phyloP scores from a whole-genome alignment of 352 stramenopile genomes.

The Thalassiosira hispida region DNA sequence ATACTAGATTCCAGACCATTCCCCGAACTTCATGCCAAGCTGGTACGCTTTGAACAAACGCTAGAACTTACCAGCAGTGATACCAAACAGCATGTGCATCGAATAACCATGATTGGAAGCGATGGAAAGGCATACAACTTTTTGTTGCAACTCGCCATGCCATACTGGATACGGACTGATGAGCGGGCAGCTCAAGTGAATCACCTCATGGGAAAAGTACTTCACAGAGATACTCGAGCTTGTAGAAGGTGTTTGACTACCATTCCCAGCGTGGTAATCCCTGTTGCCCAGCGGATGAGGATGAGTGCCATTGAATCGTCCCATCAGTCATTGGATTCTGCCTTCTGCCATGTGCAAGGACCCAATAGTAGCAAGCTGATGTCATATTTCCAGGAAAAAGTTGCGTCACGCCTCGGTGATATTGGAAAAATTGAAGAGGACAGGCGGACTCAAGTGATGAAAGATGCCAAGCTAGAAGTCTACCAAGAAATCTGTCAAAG shows the following conservation, averaged over 20 bases:
- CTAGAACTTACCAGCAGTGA: constrained; percentile 57
- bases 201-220: constrained; percentile 76
- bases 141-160: constrained; percentile 82
- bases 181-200: constrained; percentile 79
- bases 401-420: constrained; percentile 34
- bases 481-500: constrained; percentile 73
- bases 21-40: constrained; percentile 83
- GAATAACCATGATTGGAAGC: constrained; percentile 83
- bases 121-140: constrained; percentile 83
- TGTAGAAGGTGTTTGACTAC: constrained; percentile 69
- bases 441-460: constrained; percentile 33
- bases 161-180: constrained; percentile 83
- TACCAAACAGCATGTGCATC: constrained; percentile 65
- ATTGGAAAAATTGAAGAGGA: constrained; percentile 32
- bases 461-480: constrained; percentile 60
- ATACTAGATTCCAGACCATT: constrained; percentile 74
- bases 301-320: constrained; percentile 64
- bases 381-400: constrained; percentile 63
- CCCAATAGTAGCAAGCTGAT: constrained; percentile 31
- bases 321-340: constrained; percentile 49
- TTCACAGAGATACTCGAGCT: constrained; percentile 67
- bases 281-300: constrained; percentile 83
- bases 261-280: constrained; percentile 74
- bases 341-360: constrained; percentile 49
- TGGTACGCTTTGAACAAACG: constrained; percentile 80